Evolutionary conservation across 768 basidiomycete species (phyloP).

Genomic region (Podaxis carcinomalis): DNA sequence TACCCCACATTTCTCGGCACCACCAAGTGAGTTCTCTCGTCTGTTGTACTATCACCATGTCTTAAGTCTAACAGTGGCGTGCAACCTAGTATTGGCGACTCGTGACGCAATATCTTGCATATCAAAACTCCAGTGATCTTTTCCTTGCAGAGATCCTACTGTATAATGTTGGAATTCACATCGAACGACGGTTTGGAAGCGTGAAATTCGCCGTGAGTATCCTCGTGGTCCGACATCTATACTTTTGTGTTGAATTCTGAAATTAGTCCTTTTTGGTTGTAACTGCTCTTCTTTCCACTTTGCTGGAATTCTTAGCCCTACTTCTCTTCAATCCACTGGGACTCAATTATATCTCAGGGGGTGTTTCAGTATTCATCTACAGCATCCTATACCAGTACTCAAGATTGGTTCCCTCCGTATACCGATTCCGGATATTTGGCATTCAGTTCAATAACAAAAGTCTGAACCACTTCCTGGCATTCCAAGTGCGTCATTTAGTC

Average conservation of each 20-base stretch:
- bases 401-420: conserved; percentile 70
- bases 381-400: conserved; percentile 81
- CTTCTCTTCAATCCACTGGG: conserved; percentile 63
- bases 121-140: conserved; percentile 82
- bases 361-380: conserved; percentile 74
- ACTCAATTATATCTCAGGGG: conserved; percentile 71
- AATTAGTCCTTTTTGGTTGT: conserved; percentile 73
- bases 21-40: conserved; percentile 60
- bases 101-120: conserved; percentile 66
- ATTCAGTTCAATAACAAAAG: conserved; percentile 73
- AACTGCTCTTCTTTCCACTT: conserved; percentile 59
- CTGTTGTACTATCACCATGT: conserved; percentile 12
- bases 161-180: conserved; percentile 61
- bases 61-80: conserved; percentile 25
- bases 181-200: conserved; percentile 86
- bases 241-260: background rate
- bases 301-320: conserved; percentile 63
- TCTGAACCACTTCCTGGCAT: conserved; percentile 64
- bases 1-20: conserved; percentile 86
- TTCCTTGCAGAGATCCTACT: conserved; percentile 71
- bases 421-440: conserved; percentile 74
- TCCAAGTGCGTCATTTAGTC: conserved; percentile 48
- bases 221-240: conserved; percentile 1
- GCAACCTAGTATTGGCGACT: conserved; percentile 80
- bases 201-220: conserved; percentile 77